Percentiles rank a stretch among this genome's conserved stretches.
phyloP scores from a whole-genome alignment of 176 grass and related monocot species.

The Ensete glaucum region DNA sequence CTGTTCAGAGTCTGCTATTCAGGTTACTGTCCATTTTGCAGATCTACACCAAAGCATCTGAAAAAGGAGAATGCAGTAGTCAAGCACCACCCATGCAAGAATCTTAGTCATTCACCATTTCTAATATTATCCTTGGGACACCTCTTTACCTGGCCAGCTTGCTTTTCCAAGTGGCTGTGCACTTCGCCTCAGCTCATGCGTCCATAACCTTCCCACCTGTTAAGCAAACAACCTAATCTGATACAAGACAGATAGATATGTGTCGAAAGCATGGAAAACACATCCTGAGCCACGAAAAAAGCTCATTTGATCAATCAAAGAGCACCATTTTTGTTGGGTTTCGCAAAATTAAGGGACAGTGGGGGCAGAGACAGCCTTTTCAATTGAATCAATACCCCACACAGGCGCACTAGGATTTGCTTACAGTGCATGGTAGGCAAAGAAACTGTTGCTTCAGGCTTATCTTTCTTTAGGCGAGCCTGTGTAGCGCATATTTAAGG shows the following conservation, averaged over 20 bases:
- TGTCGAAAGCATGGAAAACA: not conserved
- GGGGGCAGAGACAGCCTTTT: too few relatives aligned
- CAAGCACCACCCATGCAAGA: conserved; percentile 36
- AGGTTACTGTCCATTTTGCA: not conserved
- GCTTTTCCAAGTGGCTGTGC: conserved; percentile 39
- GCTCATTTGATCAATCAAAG: not conserved
- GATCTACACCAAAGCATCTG: not conserved
- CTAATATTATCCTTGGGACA: not conserved
- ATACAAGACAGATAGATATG: not conserved
- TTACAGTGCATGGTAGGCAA: too few relatives aligned
- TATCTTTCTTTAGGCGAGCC: too few relatives aligned
- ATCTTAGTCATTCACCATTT: conserved; percentile 66
- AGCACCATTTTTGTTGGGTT: too few relatives aligned
- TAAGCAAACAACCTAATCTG: not conserved
- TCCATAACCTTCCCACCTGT: too few relatives aligned
- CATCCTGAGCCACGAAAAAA: not conserved
- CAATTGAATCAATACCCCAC: too few relatives aligned
- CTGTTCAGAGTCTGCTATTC: not conserved
- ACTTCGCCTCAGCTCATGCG: not conserved
- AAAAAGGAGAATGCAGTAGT: not conserved
- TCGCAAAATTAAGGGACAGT: too few relatives aligned
- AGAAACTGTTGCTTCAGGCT: too few relatives aligned
- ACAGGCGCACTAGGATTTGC: too few relatives aligned
- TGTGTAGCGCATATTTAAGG: too few relatives aligned
- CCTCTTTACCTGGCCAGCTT: conserved; percentile 11